Conservation (phyloP, 306 rosid genomes). For the Begonia fuchsioides region DNA sequence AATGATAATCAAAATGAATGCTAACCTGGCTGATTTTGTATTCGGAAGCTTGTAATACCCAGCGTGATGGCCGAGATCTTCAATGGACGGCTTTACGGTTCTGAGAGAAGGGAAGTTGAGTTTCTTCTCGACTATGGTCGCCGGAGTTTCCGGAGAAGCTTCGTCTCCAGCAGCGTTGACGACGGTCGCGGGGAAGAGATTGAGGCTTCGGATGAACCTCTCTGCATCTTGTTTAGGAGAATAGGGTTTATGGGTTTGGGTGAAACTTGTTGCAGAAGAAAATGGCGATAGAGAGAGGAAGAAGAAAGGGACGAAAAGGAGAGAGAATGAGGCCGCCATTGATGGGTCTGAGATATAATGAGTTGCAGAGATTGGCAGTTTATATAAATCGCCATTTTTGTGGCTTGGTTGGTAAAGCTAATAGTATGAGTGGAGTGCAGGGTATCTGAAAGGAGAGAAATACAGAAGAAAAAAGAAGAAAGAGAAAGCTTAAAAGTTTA, state of each 20-base stretch:
- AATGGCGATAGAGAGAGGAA: constrained; percentile 19
- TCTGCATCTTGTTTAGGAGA: constrained; percentile 37
- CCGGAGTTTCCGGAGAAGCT: constrained; percentile 14
- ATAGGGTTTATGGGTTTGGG: constrained; percentile 6
- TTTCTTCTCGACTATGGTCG: constrained; percentile 43
- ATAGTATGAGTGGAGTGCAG: constrained; percentile 26
- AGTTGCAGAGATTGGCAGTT: constrained; percentile 11
- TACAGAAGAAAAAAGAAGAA: constrained; percentile 1
- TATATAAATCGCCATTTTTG: constrained; percentile 21
- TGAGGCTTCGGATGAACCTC: constrained; percentile 48
- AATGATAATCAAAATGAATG: background rate
- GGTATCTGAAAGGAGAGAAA: constrained; percentile 8
- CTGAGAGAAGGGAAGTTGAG: constrained; percentile 38
- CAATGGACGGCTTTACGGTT: constrained; percentile 28
- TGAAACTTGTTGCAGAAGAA: constrained; percentile 16
- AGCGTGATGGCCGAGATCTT: constrained; percentile 81
- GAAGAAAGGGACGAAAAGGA: constrained; percentile 14
- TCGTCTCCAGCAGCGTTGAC: constrained; percentile 23
- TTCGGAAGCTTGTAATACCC: constrained; percentile 72
- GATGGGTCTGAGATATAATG: constrained; percentile 10
- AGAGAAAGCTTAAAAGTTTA: background rate
- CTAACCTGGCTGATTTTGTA: constrained; percentile 75
- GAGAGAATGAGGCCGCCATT: constrained; percentile 32
- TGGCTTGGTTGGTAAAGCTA: constrained; percentile 16
- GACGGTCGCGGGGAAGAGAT: constrained; percentile 61